Conservation (phyloP, 2,329 filamentous ascomycete genomes). For the Calonectria fujianensis region DNA sequence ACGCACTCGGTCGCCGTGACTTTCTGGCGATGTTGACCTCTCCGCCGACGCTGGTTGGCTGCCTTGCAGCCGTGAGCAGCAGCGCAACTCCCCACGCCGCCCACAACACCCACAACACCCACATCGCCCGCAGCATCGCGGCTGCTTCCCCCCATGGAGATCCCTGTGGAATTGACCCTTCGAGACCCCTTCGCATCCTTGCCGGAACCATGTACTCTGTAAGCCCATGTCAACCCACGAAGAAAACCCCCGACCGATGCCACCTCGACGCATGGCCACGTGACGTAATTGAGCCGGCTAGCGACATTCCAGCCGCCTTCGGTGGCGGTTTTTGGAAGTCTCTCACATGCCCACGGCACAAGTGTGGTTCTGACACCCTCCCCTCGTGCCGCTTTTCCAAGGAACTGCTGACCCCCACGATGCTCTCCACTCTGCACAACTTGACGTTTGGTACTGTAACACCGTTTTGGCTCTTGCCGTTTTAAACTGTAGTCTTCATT, state of each 20-base stretch:
- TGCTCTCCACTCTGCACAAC: slow-evolving; percentile 35
- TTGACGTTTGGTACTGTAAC: neutral
- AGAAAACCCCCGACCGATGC: slow-evolving; percentile 31
- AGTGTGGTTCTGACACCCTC: slow-evolving; percentile 10
- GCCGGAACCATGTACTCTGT: slow-evolving; percentile 12
- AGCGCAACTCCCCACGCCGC: slow-evolving; percentile 34
- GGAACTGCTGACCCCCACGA: slow-evolving; percentile 24
- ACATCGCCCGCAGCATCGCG: slow-evolving; percentile 22
- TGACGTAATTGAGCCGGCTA: slow-evolving; percentile 52
- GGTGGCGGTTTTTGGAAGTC: slow-evolving; percentile 53
- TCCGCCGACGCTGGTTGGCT: slow-evolving; percentile 31
- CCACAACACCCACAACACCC: slow-evolving; percentile 9
- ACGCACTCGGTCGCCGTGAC: slow-evolving; percentile 1
- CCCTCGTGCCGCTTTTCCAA: slow-evolving; percentile 36
- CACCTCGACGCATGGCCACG: slow-evolving; percentile 36
- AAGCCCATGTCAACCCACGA: slow-evolving; percentile 28
- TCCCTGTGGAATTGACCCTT: slow-evolving; percentile 25
- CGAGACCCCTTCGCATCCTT: slow-evolving; percentile 4
- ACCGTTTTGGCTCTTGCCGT: slow-evolving; percentile 24
- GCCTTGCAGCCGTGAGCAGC: slow-evolving; percentile 6
- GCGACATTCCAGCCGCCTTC: slow-evolving; percentile 41
- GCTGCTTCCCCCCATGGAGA: slow-evolving; percentile 34
- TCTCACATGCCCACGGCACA: slow-evolving; percentile 50
- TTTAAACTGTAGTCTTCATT: slow-evolving; percentile 34
- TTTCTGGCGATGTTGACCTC: slow-evolving; percentile 26